Conservation (phyloP, 352 stramenopile genomes). For the Phytophthora meadii region DNA sequence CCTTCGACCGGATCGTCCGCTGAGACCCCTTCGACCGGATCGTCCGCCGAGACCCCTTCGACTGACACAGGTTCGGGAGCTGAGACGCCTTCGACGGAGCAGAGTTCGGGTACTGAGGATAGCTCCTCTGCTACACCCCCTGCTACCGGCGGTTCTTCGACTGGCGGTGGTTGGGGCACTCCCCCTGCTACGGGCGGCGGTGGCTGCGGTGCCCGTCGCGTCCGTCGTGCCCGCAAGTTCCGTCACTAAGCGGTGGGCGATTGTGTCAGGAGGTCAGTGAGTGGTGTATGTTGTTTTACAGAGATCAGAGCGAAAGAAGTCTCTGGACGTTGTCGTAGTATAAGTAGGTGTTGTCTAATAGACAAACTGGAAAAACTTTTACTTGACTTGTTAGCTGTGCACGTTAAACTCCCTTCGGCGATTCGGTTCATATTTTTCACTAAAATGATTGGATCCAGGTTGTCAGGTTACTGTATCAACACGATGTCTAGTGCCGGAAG, state of each 20-base stretch:
- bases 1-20: not conserved
- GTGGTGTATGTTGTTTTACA: conserved; percentile 13
- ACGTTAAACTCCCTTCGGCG: too few relatives aligned
- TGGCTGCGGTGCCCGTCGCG: conserved; percentile 13
- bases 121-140: not conserved
- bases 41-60: not conserved
- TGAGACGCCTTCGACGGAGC: conserved; percentile 8
- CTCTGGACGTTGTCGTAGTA: conserved; percentile 10
- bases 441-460: not conserved
- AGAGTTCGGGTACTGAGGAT: not conserved
- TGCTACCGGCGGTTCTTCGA: not conserved
- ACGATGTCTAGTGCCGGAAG: conserved; percentile 4
- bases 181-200: conserved; percentile 3
- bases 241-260: conserved; percentile 15
- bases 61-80: not conserved
- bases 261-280: conserved; percentile 7
- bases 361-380: conserved; percentile 8
- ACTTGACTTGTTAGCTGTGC: not conserved
- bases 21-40: conserved; percentile 4
- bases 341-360: conserved; percentile 22
- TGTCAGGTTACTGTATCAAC: not conserved
- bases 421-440: not conserved
- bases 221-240: conserved; percentile 18
- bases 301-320: conserved; percentile 18
- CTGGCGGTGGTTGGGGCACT: conserved; percentile 1